These are phyloP conservation scores for Daldinia bambusicola DNA, from an alignment of 495 filamentous ascomycete genomes.

Conservation along the genomic window DNA sequence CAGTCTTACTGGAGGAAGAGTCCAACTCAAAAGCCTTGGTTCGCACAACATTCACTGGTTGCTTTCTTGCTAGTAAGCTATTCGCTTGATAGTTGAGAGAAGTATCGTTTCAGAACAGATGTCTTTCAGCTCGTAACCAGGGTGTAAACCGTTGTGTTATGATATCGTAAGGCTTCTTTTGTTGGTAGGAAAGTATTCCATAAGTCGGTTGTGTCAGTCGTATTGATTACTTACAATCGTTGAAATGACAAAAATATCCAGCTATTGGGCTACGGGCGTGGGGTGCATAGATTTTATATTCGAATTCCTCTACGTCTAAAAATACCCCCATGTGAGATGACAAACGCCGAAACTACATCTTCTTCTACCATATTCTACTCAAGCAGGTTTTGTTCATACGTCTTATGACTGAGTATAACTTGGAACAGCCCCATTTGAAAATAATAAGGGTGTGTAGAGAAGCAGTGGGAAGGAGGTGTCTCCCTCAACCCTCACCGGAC, in stretches of 20 bases:
- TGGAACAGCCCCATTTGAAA: slow-evolving; percentile 36
- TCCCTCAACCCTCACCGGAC: slow-evolving; percentile 42
- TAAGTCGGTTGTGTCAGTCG: slow-evolving; percentile 17
- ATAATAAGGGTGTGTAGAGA: slow-evolving; percentile 46
- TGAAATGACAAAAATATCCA: slow-evolving; percentile 25
- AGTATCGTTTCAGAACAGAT: slow-evolving; percentile 5
- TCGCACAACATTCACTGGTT: not conserved
- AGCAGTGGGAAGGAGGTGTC: slow-evolving; percentile 37
- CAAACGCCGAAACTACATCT: slow-evolving; percentile 26
- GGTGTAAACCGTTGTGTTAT: slow-evolving; percentile 1
- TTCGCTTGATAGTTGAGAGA: not conserved
- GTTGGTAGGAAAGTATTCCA: slow-evolving; percentile 1
- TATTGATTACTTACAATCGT: slow-evolving; percentile 29
- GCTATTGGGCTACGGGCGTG: slow-evolving; percentile 39
- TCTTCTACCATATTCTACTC: slow-evolving; percentile 18
- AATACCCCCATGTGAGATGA: slow-evolving; percentile 31
- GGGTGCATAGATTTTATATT: slow-evolving; percentile 44
- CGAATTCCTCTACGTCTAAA: slow-evolving; percentile 40
- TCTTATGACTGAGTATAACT: slow-evolving; percentile 48
- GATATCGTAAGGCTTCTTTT: not conserved
- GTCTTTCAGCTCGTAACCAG: slow-evolving; percentile 11
- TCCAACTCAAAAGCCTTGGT: not conserved
- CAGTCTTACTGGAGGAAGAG: slow-evolving; percentile 7
- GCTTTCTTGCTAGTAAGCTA: not conserved
- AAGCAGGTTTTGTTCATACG: slow-evolving; percentile 37